A percentile compares a stretch with the other conserved stretches of the same genome.
Evolutionary conservation across 305 asterid species (phyloP).

Genomic region (Fraxinus angustifolia): DNA sequence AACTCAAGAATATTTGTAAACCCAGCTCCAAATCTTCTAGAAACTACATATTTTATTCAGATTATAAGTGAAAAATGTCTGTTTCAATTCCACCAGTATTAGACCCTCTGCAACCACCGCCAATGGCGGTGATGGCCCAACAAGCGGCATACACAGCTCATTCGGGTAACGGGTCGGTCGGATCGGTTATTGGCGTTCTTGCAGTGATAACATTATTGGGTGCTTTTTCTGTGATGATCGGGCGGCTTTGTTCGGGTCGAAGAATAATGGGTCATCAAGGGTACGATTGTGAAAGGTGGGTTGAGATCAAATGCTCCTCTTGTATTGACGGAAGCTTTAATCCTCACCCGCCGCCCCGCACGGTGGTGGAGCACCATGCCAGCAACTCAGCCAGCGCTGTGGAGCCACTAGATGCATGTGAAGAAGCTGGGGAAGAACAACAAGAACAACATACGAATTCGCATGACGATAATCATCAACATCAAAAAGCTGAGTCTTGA

Average conservation of each 20-base stretch:
- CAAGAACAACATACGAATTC: constrained; percentile 20
- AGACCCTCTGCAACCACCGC: constrained; percentile 51
- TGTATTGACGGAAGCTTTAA: constrained; percentile 63
- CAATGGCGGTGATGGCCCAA: constrained; percentile 43
- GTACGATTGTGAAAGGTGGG: constrained; percentile 66
- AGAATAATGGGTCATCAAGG: constrained; percentile 55
- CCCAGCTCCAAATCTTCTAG: constrained; percentile 10
- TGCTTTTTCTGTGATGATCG: constrained; percentile 69
- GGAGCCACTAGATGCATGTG: constrained; percentile 21
- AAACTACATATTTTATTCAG: constrained; percentile 1
- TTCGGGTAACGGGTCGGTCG: constrained; percentile 70
- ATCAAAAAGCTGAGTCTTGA: constrained; percentile 33
- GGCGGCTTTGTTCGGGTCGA: constrained; percentile 76
- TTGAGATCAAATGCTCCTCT: constrained; percentile 60
- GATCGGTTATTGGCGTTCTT: constrained; percentile 76
- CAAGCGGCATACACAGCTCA: constrained; percentile 48
- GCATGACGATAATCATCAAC: constrained; percentile 21
- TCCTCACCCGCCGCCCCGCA: constrained; percentile 31
- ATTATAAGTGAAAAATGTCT: constrained; percentile 26
- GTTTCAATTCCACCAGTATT: constrained; percentile 29
- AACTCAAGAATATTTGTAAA: background rate
- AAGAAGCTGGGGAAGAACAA: constrained; percentile 30
- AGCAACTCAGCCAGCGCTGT: constrained; percentile 23
- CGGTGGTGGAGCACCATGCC: constrained; percentile 34
- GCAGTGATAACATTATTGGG: constrained; percentile 59